Evolutionary conservation across 2,329 filamentous ascomycete genomes (phyloP), one percentile per base, ranked within the genome.

Genomic region (Ilyonectria mors-panacis): DNA sequence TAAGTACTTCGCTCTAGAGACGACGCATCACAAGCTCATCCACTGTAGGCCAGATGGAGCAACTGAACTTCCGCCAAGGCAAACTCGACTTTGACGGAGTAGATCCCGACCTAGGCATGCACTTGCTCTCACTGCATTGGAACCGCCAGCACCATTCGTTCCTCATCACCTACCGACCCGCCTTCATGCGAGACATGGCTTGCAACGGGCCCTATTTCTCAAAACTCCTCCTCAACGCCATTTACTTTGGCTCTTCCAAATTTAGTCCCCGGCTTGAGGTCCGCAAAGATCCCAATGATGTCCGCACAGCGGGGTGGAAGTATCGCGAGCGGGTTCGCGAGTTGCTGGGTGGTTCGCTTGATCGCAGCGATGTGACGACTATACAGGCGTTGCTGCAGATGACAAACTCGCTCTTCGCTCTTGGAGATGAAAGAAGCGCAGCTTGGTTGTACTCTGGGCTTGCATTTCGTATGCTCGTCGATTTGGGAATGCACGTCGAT

Each of bases 11-110:
- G 15, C 26, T 42, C 6, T 42, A 7, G 7, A 8, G 8, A 7
- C 30, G n/a, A 10, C 15, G 26, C 26, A 8, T 39, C 2, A 10
- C 17, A 42, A 6, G n/a, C 53, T 45, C 3, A 61, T 44, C 1
- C 3, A 4, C 12, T 13, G 33, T 48, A 83, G 81, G 70, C 8
- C 86, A 88, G 63, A 75, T 87, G 10, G 86, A 88, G 63, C 78
- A 80, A 0, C 76, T 87, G 61, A 84, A 88, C 67, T 79, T 83
- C 45, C 76, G 79, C 5, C 76, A 81, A 17, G 81, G 80, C 1
- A 83, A 82, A 59, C 80, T 88, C 3, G 86, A 89, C 70, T 88
- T 89, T 72, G 86, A 89, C 70, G 86, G 86, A 1, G 82, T 88
- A 0, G 82, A 85, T 21, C 81, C 85, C 0, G 82, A 87, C 2